Evolutionary conservation across 306 rosid species (phyloP).

Genomic region (Pueraria montana): DNA sequence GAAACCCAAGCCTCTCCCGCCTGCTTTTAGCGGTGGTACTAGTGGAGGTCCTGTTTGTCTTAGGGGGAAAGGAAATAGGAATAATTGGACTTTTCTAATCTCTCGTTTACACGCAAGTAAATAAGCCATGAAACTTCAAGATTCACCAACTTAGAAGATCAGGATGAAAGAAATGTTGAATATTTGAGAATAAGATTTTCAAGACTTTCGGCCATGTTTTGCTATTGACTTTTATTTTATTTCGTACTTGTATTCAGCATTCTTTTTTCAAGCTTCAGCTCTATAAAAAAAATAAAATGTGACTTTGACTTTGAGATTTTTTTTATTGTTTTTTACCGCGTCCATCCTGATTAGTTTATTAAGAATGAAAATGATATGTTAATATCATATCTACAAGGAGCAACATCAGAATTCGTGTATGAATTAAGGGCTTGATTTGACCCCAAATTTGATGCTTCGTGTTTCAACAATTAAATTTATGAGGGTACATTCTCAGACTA

Average conservation of each 20-base stretch:
- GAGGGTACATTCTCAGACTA: not conserved
- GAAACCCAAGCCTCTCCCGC: too few relatives aligned
- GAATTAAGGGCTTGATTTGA: not conserved
- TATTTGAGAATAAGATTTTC: constrained; percentile 16
- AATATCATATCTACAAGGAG: not conserved
- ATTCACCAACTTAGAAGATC: constrained; percentile 35
- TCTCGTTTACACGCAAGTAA: constrained; percentile 17
- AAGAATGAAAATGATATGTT: not conserved
- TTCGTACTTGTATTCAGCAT: not conserved
- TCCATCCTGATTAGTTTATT: not conserved
- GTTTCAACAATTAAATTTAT: not conserved
- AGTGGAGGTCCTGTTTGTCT: not conserved
- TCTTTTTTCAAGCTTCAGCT: constrained; percentile 30
- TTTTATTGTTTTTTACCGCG: not conserved
- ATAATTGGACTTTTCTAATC: constrained; percentile 30
- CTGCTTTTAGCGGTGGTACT: not conserved
- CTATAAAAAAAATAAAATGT: constrained; percentile 15
- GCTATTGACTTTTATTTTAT: constrained; percentile 43
- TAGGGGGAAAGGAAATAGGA: not conserved
- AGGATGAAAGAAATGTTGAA: constrained; percentile 12
- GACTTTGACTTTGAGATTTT: constrained; percentile 19
- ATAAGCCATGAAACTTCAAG: not conserved
- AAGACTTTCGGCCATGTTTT: constrained; percentile 25
- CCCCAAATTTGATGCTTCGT: not conserved
- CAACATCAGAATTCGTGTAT: not conserved